phyloP scores from a whole-genome alignment of 495 filamentous ascomycete genomes.

The Recurvomyces mirabilis region DNA sequence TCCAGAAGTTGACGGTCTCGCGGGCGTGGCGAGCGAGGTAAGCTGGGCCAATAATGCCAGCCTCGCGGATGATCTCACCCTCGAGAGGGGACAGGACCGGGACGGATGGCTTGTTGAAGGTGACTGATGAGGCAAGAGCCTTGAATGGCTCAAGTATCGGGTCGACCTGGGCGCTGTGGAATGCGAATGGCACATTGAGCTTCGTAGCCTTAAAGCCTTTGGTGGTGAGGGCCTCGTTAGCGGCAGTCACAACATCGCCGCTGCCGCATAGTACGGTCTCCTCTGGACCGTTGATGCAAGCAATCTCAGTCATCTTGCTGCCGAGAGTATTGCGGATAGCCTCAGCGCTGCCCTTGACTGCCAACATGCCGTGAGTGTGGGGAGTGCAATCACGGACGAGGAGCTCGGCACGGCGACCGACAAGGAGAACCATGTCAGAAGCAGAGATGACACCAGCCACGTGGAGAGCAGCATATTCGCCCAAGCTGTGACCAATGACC shows the following conservation, averaged over 20 bases:
- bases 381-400: constrained; percentile 58
- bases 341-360: constrained; percentile 34
- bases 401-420: constrained; percentile 67
- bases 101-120: constrained; percentile 34
- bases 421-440: constrained; percentile 68
- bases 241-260: constrained; percentile 26
- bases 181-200: constrained; percentile 43
- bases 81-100: constrained; percentile 34
- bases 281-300: constrained; percentile 38
- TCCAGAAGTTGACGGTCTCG: constrained; percentile 37
- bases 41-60: constrained; percentile 32
- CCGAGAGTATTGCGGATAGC: constrained; percentile 31
- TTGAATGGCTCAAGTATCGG: constrained; percentile 40
- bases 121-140: constrained; percentile 27
- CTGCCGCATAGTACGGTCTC: constrained; percentile 37
- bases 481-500: constrained; percentile 76
- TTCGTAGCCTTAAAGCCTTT: constrained; percentile 42
- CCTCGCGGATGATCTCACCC: constrained; percentile 34
- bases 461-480: constrained; percentile 80
- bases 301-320: constrained; percentile 35
- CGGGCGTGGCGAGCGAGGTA: constrained; percentile 35
- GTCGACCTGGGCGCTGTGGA: constrained; percentile 44
- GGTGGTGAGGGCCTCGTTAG: constrained; percentile 27
- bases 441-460: constrained; percentile 69
- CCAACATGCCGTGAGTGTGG: constrained; percentile 56